Conservation (phyloP, 2,329 filamentous ascomycete genomes). For the Alternaria rosae region DNA sequence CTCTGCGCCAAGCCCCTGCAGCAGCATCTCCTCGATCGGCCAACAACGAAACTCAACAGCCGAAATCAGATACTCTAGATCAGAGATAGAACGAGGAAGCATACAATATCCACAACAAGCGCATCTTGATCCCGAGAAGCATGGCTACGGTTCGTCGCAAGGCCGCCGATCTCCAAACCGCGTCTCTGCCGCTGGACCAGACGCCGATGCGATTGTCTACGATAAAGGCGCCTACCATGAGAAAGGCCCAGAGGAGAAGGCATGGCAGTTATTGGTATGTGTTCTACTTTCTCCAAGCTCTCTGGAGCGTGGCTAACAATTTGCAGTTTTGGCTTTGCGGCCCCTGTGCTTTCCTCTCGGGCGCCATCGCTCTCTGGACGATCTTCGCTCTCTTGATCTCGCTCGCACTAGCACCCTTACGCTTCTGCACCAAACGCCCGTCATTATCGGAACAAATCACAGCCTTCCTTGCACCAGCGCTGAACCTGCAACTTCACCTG, state of each 20-base stretch:
- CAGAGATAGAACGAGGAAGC: slow-evolving; percentile 10
- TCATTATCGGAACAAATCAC: slow-evolving; percentile 60
- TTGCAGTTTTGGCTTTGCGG: slow-evolving; percentile 62
- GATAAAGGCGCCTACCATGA: slow-evolving; percentile 50
- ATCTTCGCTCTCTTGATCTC: slow-evolving; percentile 56
- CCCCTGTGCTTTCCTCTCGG: slow-evolving; percentile 63
- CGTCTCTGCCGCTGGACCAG: slow-evolving; percentile 28
- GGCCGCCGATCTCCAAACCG: slow-evolving; percentile 28
- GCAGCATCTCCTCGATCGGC: slow-evolving; percentile 40
- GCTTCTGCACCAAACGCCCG: slow-evolving; percentile 59
- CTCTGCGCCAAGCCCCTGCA: slow-evolving; percentile 45
- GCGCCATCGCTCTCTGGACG: slow-evolving; percentile 63
- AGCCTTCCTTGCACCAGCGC: slow-evolving; percentile 60
- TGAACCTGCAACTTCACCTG: slow-evolving; percentile 60
- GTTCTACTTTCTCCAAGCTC: background rate
- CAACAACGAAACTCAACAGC: slow-evolving; percentile 25
- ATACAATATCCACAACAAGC: slow-evolving; percentile 36
- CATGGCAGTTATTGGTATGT: slow-evolving; percentile 54
- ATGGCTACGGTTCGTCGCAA: slow-evolving; percentile 25
- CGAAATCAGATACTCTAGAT: slow-evolving; percentile 22
- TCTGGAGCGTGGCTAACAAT: slow-evolving; percentile 14
- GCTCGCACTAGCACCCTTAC: slow-evolving; percentile 60
- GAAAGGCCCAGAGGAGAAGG: slow-evolving; percentile 52
- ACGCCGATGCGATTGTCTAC: slow-evolving; percentile 34
- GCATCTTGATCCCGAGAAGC: slow-evolving; percentile 47